These are phyloP conservation scores for Ophiostoma tasmaniense DNA, from an alignment of 2,329 filamentous ascomycete genomes.

Conservation along the genomic window DNA sequence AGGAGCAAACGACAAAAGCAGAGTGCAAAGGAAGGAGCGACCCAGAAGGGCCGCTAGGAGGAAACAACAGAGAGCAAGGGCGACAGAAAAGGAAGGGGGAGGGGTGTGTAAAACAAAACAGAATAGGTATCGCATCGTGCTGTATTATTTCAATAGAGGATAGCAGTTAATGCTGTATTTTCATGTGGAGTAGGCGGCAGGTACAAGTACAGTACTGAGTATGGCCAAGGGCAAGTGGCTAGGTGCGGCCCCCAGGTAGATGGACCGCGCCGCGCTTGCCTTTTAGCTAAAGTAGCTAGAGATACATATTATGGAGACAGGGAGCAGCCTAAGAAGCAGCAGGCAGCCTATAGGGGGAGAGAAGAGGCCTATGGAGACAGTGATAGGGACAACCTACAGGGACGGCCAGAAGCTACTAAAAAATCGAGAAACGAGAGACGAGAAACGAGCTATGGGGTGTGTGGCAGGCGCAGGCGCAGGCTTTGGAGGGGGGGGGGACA, in stretches of 20 bases:
- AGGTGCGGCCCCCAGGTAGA: conserved; percentile 19
- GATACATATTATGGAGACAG: neutral
- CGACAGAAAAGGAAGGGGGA: neutral
- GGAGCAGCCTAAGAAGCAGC: neutral
- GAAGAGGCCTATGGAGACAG: neutral
- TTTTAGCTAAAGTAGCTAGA: conserved; percentile 1
- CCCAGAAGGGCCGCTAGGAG: conserved; percentile 8
- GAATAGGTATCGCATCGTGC: neutral
- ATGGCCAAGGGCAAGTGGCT: conserved; percentile 5
- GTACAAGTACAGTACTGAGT: conserved; percentile 11
- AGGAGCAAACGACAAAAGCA: neutral
- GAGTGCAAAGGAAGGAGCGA: neutral
- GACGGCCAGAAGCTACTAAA: neutral
- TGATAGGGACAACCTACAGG: neutral
- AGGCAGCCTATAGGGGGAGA: neutral
- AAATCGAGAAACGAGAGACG: neutral
- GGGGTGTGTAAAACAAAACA: neutral
- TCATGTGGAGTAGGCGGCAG: neutral
- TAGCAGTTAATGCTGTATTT: neutral
- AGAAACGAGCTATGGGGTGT: neutral
- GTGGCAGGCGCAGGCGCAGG: neutral
- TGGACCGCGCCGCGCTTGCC: conserved; percentile 18
- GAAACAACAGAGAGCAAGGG: conserved; percentile 4
- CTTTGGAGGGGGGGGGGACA: too few relatives aligned
- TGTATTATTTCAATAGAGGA: neutral